These are phyloP conservation scores for Nitzschia putrida DNA, from an alignment of 108 stramenopile genomes.

Conservation along the genomic window DNA sequence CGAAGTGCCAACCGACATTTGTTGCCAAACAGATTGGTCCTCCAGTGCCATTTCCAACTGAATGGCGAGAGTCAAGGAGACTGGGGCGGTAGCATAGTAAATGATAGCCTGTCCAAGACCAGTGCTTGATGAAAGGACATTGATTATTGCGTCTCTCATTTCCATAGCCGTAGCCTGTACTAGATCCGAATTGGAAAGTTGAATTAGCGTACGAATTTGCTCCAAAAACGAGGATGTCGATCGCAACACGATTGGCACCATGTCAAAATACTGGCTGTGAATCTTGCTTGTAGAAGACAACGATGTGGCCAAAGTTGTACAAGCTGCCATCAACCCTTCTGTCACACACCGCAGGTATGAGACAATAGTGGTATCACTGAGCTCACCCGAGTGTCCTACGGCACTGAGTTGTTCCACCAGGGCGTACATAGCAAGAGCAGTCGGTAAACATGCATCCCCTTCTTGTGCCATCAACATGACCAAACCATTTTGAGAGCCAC, in stretches of 20 bases:
- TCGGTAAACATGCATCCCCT: conserved; percentile 10
- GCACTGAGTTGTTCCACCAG: conserved; percentile 26
- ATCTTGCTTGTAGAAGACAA: conserved; percentile 8
- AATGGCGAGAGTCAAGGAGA: conserved; percentile 21
- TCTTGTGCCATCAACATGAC: conserved; percentile 5
- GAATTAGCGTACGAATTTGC: conserved; percentile 18
- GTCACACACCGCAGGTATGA: conserved; percentile 19
- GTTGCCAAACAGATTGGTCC: conserved; percentile 19
- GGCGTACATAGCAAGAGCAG: conserved; percentile 21
- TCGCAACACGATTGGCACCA: conserved; percentile 26
- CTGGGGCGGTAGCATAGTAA: conserved; percentile 37
- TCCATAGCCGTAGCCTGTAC: conserved; percentile 15
- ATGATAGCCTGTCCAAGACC: conserved; percentile 34
- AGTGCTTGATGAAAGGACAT: conserved; percentile 31
- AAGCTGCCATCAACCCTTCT: conserved; percentile 12
- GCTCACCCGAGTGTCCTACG: conserved; percentile 18
- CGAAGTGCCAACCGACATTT: not conserved
- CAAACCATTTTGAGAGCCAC: not conserved
- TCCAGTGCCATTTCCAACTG: conserved; percentile 21
- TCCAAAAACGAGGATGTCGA: conserved; percentile 23
- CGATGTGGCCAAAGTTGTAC: conserved; percentile 20
- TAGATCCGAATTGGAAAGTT: conserved; percentile 11
- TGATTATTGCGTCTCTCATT: conserved; percentile 27
- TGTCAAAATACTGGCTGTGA: conserved; percentile 10
- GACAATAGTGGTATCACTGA: conserved; percentile 9